These are phyloP conservation scores for Cytospora piceicola DNA, from an alignment of 2,329 filamentous ascomycete species.

Conservation along the genomic window DNA sequence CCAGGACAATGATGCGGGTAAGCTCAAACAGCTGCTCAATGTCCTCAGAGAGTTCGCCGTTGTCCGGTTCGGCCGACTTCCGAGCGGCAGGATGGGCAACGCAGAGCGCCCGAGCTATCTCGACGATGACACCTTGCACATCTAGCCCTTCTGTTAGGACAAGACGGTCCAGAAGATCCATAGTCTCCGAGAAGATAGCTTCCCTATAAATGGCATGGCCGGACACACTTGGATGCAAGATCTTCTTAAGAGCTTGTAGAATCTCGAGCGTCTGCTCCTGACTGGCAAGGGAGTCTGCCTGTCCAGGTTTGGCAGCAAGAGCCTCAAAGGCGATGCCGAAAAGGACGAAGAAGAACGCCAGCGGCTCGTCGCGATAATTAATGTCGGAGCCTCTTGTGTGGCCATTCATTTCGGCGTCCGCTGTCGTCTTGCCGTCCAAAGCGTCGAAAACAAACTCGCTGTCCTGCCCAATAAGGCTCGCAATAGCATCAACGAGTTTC, in stretches of 20 bases:
- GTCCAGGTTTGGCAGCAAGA: slow-evolving; percentile 76
- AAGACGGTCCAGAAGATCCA: slow-evolving; percentile 91
- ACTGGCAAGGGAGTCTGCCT: slow-evolving; percentile 67
- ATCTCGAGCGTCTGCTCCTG: slow-evolving; percentile 82
- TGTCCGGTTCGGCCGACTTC: slow-evolving; percentile 65
- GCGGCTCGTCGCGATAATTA: slow-evolving; percentile 96
- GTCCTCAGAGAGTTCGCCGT: slow-evolving; percentile 87
- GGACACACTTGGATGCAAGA: slow-evolving; percentile 89
- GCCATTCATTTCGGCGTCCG: slow-evolving; percentile 51
- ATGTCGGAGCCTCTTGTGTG: slow-evolving; percentile 74
- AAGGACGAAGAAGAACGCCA: slow-evolving; percentile 98
- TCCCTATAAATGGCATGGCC: slow-evolving; percentile 97
- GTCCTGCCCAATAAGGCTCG: slow-evolving; percentile 95
- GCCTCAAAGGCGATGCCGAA: slow-evolving; percentile 97
- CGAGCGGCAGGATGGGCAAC: slow-evolving; percentile 89
- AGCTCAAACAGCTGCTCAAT: slow-evolving; percentile 98
- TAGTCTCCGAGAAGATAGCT: slow-evolving; percentile 93
- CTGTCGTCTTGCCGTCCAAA: slow-evolving; percentile 77
- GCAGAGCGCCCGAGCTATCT: slow-evolving; percentile 89
- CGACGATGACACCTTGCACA: slow-evolving; percentile 89
- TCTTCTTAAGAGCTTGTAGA: slow-evolving; percentile 89
- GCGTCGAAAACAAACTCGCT: slow-evolving; percentile 98
- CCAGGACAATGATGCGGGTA: slow-evolving; percentile 92
- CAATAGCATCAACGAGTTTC: slow-evolving; percentile 94
- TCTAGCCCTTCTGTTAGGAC: slow-evolving; percentile 88